Evolutionary conservation across 768 basidiomycete genomes (phyloP), one percentile per base, ranked within the genome.

Genomic region (Kwoniella europaea): DNA sequence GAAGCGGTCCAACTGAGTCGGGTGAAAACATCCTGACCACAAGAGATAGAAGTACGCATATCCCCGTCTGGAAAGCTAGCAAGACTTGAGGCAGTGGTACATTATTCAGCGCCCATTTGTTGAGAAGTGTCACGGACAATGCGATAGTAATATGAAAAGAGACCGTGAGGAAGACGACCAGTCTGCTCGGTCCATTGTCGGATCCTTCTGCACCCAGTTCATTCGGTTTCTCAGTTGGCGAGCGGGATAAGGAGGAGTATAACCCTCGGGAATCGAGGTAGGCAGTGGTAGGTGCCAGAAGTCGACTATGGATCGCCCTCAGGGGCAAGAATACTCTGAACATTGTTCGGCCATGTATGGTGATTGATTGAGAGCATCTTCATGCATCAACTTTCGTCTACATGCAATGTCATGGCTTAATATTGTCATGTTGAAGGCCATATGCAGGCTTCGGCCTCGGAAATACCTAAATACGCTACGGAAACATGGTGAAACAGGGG

Each of bases 21-120:
- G 50, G 54, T 18, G 50, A 50, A 16, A 52, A 22, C 2, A 53
- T 53, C 29, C 35, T 41, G 15, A 54, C 64, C 22, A 56, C 15
- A 2, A 65, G 27, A 10, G 64, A 55, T 35, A 65, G 64, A 2
- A 65, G 35, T n/a, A 65, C 64, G 27, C 54, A 56, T 27, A 56
- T 56, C 15, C 53, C 54, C 52, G 64, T 65, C 35, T 65, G 64
- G 42, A 65, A 65, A 4, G 64, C 64, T 7, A 65, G 53, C 10
- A 65, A 44, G 20, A 65, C 64, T 20, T 55, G 53, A 16, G 64
- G 64, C 12, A 56, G n/a, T 10, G 52, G 53, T 10, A 65, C 54
- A 12, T 16, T 56, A 18, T 65, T 65, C 10, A 65, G 16, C 6
- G 64, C 64, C 52, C 53, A 65, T 41, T 65, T 65, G 35, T 54